Base-by-base conservation (phyloP, 116 monocot genomes). In the Dioscorea cayenensis region DNA sequence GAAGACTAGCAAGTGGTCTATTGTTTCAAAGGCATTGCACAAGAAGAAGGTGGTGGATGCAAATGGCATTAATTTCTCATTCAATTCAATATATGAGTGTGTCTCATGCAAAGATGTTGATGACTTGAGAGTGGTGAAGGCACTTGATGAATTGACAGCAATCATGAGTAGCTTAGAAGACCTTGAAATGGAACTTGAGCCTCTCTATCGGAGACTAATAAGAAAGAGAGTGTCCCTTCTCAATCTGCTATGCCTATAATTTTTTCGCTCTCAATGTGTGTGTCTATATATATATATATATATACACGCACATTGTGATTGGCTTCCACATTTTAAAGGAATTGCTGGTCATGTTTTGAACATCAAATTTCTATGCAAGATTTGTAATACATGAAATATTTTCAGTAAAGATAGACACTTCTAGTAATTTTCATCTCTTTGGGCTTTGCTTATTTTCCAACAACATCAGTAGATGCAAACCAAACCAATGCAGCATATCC, bases 211-310 rank as follows among this genome's bases (percentile, higher is more conserved):
- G 43, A 35, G 65, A 69, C 25, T 80, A 43, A 55, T 80, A 63
- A 74, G 71, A 70, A 74, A 66, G 29, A 80, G 80, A 43, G 80
- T 75, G 20, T 50, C 63, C 17, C 72, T 78, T 5, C 72, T 78
- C 36, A 74, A 79, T 55, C 51, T 64, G 18, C 65, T 75, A 29
- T 60, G 70, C 60, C 14, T 55, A 7, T 71, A 32, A 32, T 4
- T 0, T 19, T 61, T 19, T 20, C 1, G 19, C 8, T 27, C 28
- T 21, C 23, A 17, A 63, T 63, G 20, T 63, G 25, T 25, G 25
- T 25, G 25, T 25, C 1, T 25, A 1, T 25, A 1, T 25, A 25
- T 25, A 25, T 25, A 25, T 25, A n/a, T n/a, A 2, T 1, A 23
- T 4, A 23, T 23, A 6, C 5, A 10, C 22, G 2, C 25, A 21